phyloP scores from a whole-genome alignment of 2,329 filamentous ascomycete species.

The Penicillium brevicompactum region DNA sequence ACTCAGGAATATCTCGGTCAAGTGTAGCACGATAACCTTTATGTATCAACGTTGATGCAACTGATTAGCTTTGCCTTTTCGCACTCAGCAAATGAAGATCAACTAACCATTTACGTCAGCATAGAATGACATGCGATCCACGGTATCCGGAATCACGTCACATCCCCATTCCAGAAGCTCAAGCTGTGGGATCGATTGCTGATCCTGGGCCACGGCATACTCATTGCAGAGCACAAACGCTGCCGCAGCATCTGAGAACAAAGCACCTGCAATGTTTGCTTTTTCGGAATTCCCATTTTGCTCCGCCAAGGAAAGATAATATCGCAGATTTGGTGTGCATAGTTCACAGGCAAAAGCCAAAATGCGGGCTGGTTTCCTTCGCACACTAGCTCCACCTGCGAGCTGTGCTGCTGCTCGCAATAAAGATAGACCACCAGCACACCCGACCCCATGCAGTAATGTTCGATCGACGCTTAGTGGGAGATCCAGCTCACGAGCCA shows the following conservation, averaged over 20 bases:
- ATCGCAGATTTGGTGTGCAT: slow-evolving; percentile 2
- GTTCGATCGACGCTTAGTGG: slow-evolving; percentile 64
- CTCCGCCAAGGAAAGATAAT: neutral
- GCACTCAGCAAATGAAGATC: neutral
- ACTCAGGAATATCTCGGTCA: neutral
- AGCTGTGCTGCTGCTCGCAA: slow-evolving; percentile 68
- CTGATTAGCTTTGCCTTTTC: neutral
- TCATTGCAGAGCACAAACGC: slow-evolving; percentile 3
- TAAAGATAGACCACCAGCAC: slow-evolving; percentile 64
- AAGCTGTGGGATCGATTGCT: neutral
- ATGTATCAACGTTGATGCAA: neutral
- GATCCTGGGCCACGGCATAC: neutral
- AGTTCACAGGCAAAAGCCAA: slow-evolving; percentile 59
- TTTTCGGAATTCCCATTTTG: neutral
- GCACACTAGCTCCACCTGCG: slow-evolving; percentile 63
- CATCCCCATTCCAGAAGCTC: neutral
- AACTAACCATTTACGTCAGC: neutral
- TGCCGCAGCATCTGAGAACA: slow-evolving; percentile 5
- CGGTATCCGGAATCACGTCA: neutral
- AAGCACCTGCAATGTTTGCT: neutral
- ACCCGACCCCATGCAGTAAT: slow-evolving; percentile 67
- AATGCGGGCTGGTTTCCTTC: slow-evolving; percentile 62
- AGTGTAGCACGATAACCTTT: neutral
- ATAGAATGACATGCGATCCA: neutral
- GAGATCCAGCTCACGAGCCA: slow-evolving; percentile 61